Conservation (phyloP, 441 rosid species). For the Viola pubescens region DNA sequence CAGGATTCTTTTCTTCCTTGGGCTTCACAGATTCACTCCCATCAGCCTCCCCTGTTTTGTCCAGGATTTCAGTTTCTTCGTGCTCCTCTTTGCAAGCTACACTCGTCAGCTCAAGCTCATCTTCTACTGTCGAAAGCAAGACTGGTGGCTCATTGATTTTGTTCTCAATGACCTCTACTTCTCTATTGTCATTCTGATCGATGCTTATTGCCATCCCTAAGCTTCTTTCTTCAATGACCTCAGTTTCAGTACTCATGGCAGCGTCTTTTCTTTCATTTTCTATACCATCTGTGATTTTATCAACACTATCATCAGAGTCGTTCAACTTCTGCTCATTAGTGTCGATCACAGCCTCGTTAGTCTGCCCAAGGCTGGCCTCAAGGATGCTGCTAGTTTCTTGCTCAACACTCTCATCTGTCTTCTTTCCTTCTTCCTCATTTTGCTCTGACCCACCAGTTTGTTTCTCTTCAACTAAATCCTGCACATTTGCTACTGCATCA, state of each 20-base stretch:
- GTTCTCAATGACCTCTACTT: too few species aligned
- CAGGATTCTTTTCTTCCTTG: slow-evolving; percentile 8
- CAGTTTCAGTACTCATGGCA: neutral
- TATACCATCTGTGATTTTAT: slow-evolving; percentile 13
- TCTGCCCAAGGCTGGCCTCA: slow-evolving; percentile 22
- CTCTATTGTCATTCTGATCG: slow-evolving; percentile 18
- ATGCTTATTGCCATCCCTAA: slow-evolving; percentile 13
- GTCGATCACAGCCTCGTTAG: slow-evolving; percentile 21
- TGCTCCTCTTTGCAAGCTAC: slow-evolving; percentile 13
- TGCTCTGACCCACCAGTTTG: slow-evolving; percentile 14
- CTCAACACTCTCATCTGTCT: slow-evolving; percentile 19
- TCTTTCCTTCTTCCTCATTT: slow-evolving; percentile 7
- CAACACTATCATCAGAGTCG: slow-evolving; percentile 17
- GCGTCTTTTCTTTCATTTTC: slow-evolving; percentile 18
- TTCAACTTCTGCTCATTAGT: slow-evolving; percentile 15
- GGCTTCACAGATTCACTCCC: slow-evolving; percentile 10
- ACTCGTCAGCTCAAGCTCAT: too few species aligned
- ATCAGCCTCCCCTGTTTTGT: slow-evolving; percentile 14
- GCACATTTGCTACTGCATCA: slow-evolving; percentile 9
- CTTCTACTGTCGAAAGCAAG: too few species aligned
- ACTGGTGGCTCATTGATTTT: too few species aligned
- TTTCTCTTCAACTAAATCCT: slow-evolving; percentile 21
- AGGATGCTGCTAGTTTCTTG: slow-evolving; percentile 5
- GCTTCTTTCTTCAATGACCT: slow-evolving; percentile 9
- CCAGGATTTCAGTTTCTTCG: slow-evolving; percentile 5